Base-by-base conservation (phyloP, 2,329 filamentous ascomycete genomes). In the Corinectria fuckeliana region DNA sequence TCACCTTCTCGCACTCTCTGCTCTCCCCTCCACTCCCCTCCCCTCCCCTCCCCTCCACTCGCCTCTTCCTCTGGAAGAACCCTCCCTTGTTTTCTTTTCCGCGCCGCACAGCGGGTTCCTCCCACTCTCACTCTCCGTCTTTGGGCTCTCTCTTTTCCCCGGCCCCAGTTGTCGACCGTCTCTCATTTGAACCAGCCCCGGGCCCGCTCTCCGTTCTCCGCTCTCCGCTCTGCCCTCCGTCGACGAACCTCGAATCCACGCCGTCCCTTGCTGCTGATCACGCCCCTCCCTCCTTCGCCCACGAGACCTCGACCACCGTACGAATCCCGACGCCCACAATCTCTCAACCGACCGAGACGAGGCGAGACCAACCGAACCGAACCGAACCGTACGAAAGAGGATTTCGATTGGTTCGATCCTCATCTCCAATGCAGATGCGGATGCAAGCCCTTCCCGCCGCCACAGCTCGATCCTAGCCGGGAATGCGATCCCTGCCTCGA, bases 401-500 rank as follows among this genome's bases (percentile, higher is more conserved):
- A 48, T 32, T 36, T 23, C 34, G 34, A 26, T 51, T 53, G 42
- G 28, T 30, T 61, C 52, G 26, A 23, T 49, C 51, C 23, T 58
- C 32, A 64, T 45, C 23, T 60, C 61, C 36, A 67, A 60, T 52
- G 64, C 62, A 60, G 62, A 69, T 65, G 65, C 65, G 66, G 57
- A 64, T 67, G 57, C 63, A 58, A 67, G 55, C 45, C 62, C 39
- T 52, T 52, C 41, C 45, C 59, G 57, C 59, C 52, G 58, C 44
- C 48, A 55, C 64, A 32, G 39, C 59, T 62, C 67, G 49, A 68
- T 57, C 55, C 49, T 63, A 61, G 63, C 65, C 65, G 57, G 68
- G 68, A 70, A 70, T 70, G 68, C 69, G 49, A 70, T 57, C 65
- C 60, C 66, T 62, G 64, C 53, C 65, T 63, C 62, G 65, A 66